Evolutionary conservation across 2,329 filamentous ascomycete species (phyloP), one percentile per base, ranked within the genome.

Genomic region (Zasmidium citrigriseum): DNA sequence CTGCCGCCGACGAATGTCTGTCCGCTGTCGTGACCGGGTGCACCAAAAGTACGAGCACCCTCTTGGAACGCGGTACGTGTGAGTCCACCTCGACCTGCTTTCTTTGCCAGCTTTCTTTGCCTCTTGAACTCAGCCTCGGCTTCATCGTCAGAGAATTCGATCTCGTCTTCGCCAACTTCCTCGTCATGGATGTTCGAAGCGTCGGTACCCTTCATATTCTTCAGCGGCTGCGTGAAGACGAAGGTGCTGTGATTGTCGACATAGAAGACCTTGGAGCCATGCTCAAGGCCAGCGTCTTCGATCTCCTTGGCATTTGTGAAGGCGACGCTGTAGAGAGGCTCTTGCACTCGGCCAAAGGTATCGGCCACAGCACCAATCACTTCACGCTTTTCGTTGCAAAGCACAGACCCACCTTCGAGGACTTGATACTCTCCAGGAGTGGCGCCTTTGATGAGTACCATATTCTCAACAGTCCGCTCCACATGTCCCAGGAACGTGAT

Each of bases 101-200:
- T 68, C 63, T 71, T 74, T 25, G 67, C 68, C n/a, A 65, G 51
- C 60, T 74, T 74, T 59, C 68, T 71, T 55, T 66, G 61, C 45
- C 69, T 58, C 64, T 75, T 75, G 66, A 66, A 73, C 50, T 72
- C 71, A 12, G 89, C 89, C 75, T 99, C 95, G 66, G 90, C 89
- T 76, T 99, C 95, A 68, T 99, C 95, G 66, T 99, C 95, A 0
- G 93, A 97, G 73, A 98, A 98, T 71, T 98, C 95, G 67, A 91
- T 84, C 72, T 98, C 93, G 38, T 96, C 90, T 27, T 89, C 88
- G 16, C 78, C 86, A 7, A 92, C 83, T 76, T 98, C 93, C 73
- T 99, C 95, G 66, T 98, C 95, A 74, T 96, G 89, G 55, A 96
- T 83, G 72, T 98, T 98, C 52, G 91, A 96, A 9, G 95, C 93